Evolutionary conservation across 2,329 filamentous ascomycete species (phyloP).

Genomic region (Ceratocystis eucalypticola): DNA sequence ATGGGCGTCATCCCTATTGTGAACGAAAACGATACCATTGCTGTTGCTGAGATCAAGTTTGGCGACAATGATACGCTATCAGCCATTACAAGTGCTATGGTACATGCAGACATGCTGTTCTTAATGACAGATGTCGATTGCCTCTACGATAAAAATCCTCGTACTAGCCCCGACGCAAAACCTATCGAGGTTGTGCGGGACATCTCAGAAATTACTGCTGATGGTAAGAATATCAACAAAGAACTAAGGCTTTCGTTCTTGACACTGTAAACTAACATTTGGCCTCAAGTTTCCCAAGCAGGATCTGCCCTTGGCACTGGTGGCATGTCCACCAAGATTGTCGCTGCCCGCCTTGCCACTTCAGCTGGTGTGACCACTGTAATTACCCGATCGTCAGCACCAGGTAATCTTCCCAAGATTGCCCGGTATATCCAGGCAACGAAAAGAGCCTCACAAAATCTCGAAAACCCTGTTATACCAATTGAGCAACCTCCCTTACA

Average conservation of each 20-base stretch:
- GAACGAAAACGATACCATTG: conserved; percentile 95
- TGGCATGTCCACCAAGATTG: conserved; percentile 95
- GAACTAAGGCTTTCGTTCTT: not conserved
- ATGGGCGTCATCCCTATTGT: conserved; percentile 98
- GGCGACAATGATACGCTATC: conserved; percentile 97
- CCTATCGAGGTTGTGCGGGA: conserved; percentile 89
- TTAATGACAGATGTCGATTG: conserved; percentile 99
- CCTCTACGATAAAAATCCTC: conserved; percentile 89
- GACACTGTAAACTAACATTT: conserved; percentile 20
- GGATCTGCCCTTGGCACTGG: conserved; percentile 85
- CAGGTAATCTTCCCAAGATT: conserved; percentile 80
- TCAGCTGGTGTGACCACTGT: conserved; percentile 91
- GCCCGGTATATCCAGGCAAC: conserved; percentile 61
- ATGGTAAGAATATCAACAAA: conserved; percentile 38
- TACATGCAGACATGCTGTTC: conserved; percentile 91
- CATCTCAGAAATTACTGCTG: conserved; percentile 66
- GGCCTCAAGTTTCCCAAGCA: conserved; percentile 58
- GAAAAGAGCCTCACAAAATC: conserved; percentile 23
- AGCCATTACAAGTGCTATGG: conserved; percentile 93
- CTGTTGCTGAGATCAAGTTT: conserved; percentile 97
- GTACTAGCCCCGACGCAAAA: conserved; percentile 68
- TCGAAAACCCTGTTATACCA: conserved; percentile 21
- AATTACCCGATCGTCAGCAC: conserved; percentile 86
- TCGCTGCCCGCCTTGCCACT: conserved; percentile 80
- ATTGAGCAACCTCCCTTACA: conserved; percentile 52